A percentile compares a stretch with the other conserved stretches of the same genome.
These are phyloP conservation scores for Kazachstania martiniae DNA, from an alignment of 805 yeast species.

Conservation along the genomic window DNA sequence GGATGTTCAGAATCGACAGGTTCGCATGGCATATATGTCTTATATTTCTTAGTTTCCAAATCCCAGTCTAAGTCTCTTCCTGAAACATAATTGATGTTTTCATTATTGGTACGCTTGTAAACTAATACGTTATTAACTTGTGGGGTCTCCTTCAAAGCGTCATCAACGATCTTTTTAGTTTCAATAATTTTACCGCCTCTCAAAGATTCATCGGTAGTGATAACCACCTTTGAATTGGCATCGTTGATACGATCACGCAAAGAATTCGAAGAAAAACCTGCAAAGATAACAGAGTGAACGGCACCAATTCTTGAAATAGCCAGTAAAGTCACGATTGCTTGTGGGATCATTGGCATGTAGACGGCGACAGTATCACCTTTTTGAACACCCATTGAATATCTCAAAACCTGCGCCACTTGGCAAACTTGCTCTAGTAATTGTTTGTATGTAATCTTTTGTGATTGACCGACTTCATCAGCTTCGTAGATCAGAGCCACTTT, in stretches of 20 bases:
- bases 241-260: conserved; percentile 61
- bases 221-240: conserved; percentile 59
- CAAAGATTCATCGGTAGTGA: conserved; percentile 73
- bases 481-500: conserved; percentile 70
- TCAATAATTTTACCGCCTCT: conserved; percentile 77
- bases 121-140: conserved; percentile 61
- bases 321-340: conserved; percentile 62
- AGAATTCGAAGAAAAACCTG: conserved; percentile 71
- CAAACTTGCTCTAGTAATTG: conserved; percentile 63
- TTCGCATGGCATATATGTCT: conserved; percentile 61
- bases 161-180: conserved; percentile 75
- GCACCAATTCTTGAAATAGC: conserved; percentile 80
- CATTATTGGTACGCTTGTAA: conserved; percentile 60
- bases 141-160: conserved; percentile 58
- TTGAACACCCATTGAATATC: conserved; percentile 47
- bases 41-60: conserved; percentile 53
- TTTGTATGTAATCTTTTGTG: conserved; percentile 50
- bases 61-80: conserved; percentile 70
- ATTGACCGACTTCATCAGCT: conserved; percentile 60
- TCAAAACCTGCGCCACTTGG: conserved; percentile 58
- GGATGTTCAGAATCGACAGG: conserved; percentile 77
- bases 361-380: conserved; percentile 85
- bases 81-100: conserved; percentile 34
- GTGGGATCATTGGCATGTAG: conserved; percentile 79
- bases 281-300: conserved; percentile 74